Percentiles rank a stretch among this genome's conserved stretches.
Conservation (phyloP, 306 rosid genomes). For the Castanopsis chinensis region DNA sequence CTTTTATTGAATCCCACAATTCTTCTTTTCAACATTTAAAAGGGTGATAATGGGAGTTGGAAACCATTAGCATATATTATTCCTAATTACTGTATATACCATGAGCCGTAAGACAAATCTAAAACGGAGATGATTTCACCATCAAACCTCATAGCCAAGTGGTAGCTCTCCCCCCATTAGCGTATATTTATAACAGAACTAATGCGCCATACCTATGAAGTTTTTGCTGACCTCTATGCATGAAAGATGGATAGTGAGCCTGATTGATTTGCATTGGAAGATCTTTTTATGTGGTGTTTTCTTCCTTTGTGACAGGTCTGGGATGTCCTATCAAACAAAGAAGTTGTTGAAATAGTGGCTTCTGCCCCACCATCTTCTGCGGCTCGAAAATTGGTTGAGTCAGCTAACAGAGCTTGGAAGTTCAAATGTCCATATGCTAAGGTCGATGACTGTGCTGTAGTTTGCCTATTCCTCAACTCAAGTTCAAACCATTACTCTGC, state of each 20-base stretch:
- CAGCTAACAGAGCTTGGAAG: conserved; percentile 69
- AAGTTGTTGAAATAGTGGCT: conserved; percentile 68
- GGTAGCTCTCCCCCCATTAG: background rate
- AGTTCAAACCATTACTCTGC: conserved; percentile 22
- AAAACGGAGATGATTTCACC: background rate
- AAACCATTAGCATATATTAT: background rate
- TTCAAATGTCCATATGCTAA: conserved; percentile 46
- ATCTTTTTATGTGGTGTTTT: background rate
- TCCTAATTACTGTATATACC: too few species aligned
- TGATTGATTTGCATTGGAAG: background rate
- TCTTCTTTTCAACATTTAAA: background rate
- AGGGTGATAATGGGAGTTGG: background rate
- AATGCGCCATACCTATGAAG: background rate
- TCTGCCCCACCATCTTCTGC: conserved; percentile 50
- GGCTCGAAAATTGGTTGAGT: conserved; percentile 56
- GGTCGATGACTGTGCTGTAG: conserved; percentile 79
- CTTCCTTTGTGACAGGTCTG: conserved; percentile 50
- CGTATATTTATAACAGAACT: background rate
- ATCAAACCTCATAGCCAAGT: background rate
- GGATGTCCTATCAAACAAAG: conserved; percentile 78
- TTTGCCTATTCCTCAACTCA: conserved; percentile 70
- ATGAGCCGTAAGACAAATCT: too few species aligned
- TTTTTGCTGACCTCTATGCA: background rate
- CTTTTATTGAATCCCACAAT: background rate
- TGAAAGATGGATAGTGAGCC: background rate